Evolutionary conservation across 441 rosid genomes (phyloP).

Genomic region (Adansonia rubrostipa): DNA sequence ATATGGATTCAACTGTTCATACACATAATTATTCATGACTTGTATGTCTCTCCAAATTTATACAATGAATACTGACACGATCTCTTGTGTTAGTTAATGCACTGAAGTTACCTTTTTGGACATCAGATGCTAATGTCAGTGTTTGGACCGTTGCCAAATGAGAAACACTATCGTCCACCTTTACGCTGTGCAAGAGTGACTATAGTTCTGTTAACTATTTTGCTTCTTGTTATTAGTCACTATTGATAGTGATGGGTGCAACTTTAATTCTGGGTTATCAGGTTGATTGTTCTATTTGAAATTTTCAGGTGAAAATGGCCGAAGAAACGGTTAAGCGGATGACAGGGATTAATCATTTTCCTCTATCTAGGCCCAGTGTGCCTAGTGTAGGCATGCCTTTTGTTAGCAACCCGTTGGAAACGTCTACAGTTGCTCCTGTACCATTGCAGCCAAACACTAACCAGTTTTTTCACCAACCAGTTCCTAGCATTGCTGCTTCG

Average conservation of each 20-base stretch:
- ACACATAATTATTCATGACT: background rate
- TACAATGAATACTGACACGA: background rate
- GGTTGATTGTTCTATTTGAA: slow-evolving; percentile 15
- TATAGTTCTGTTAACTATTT: slow-evolving; percentile 12
- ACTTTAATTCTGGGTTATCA: slow-evolving; percentile 1
- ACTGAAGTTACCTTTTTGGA: background rate
- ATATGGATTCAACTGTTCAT: background rate
- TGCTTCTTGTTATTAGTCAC: background rate
- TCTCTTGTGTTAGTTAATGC: slow-evolving; percentile 12
- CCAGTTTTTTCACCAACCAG: slow-evolving; percentile 57
- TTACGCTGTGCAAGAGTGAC: slow-evolving; percentile 2
- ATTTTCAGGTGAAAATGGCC: slow-evolving; percentile 90
- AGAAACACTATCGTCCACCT: background rate
- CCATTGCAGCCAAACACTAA: slow-evolving; percentile 55
- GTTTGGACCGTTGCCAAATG: slow-evolving; percentile 1
- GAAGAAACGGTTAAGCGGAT: slow-evolving; percentile 92
- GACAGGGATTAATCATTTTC: slow-evolving; percentile 81
- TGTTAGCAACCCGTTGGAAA: slow-evolving; percentile 50
- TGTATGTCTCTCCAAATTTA: background rate
- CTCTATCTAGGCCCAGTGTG: slow-evolving; percentile 60
- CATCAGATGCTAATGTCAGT: slow-evolving; percentile 3
- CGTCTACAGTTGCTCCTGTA: slow-evolving; percentile 43
- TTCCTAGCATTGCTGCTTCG: slow-evolving; percentile 44
- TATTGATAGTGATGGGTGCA: slow-evolving; percentile 20
- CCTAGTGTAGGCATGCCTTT: slow-evolving; percentile 58